Evolutionary conservation across 139 green algal species (phyloP).

Genomic region (Edaphochlamys debaryana): DNA sequence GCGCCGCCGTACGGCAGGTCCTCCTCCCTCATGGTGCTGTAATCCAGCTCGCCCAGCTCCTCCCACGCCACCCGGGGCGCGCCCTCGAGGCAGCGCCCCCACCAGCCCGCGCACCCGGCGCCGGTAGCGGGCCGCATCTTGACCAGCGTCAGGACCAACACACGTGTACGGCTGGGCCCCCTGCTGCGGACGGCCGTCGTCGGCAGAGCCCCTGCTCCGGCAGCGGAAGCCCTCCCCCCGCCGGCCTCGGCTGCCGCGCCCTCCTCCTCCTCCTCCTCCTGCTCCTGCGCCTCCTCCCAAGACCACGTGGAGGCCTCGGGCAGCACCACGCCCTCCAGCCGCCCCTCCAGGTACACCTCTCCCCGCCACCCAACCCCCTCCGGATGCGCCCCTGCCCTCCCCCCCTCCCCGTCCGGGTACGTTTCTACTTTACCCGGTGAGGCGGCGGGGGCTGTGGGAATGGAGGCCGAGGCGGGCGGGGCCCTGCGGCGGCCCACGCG

Average conservation of each 20-base stretch:
- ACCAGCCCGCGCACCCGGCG: conserved; percentile 16
- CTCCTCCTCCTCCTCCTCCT: neutral
- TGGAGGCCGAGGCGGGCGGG: no score
- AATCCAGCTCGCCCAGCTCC: conserved; percentile 10
- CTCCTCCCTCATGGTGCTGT: conserved; percentile 24
- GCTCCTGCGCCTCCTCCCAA: no score
- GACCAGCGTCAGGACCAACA: neutral
- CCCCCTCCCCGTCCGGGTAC: neutral
- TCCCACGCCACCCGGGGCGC: conserved; percentile 27
- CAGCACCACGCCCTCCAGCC: conserved; percentile 73
- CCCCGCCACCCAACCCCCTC: no score
- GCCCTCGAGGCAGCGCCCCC: neutral
- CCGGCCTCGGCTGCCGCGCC: neutral
- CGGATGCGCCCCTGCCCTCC: no score
- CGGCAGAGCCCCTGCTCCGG: neutral
- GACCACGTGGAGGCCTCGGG: conserved; percentile 63
- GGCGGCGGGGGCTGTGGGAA: no score
- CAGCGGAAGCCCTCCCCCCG: neutral
- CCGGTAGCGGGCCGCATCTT: conserved; percentile 14
- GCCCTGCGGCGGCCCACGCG: neutral
- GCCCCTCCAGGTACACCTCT: conserved; percentile 74
- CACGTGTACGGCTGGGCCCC: neutral
- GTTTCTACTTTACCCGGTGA: neutral
- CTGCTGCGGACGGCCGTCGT: neutral
- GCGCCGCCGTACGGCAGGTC: no score